A percentile compares a stretch with the other conserved stretches of the same genome.
phyloP scores from a whole-genome alignment of 1,284 basidiomycete genomes.

The Trametes hirsuta region DNA sequence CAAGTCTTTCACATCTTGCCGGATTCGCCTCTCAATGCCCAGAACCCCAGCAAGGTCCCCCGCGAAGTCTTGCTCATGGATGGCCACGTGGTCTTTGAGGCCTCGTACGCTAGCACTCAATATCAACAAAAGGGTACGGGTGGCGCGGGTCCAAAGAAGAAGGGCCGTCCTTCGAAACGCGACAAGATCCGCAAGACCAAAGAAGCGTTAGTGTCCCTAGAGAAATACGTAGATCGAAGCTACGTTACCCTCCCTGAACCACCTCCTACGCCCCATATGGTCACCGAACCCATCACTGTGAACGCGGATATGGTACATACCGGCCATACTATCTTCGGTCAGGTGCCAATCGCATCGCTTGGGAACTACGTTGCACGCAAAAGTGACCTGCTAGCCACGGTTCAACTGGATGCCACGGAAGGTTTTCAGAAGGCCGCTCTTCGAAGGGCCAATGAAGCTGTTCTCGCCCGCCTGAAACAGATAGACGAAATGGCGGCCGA shows the following conservation, averaged over 20 bases:
- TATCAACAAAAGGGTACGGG: not conserved
- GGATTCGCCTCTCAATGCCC: slow-evolving; percentile 47
- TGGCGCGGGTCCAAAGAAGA: slow-evolving; percentile 48
- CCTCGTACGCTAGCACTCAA: not conserved
- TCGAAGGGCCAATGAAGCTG: slow-evolving; percentile 47
- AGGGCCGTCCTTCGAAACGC: slow-evolving; percentile 66
- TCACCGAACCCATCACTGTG: not conserved
- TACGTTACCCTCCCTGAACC: not conserved
- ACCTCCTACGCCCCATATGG: not conserved
- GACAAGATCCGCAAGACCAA: slow-evolving; percentile 60
- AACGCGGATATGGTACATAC: slow-evolving; percentile 21
- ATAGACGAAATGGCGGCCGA: slow-evolving; percentile 51
- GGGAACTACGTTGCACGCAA: slow-evolving; percentile 47
- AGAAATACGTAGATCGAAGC: slow-evolving; percentile 51
- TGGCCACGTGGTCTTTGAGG: slow-evolving; percentile 29
- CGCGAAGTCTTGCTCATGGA: slow-evolving; percentile 61
- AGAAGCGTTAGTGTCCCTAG: slow-evolving; percentile 51
- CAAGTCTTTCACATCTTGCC: slow-evolving; percentile 65
- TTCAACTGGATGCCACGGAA: slow-evolving; percentile 29
- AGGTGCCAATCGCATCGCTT: slow-evolving; percentile 40
- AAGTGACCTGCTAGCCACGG: slow-evolving; percentile 39
- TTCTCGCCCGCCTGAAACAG: slow-evolving; percentile 55
- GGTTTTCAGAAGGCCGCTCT: slow-evolving; percentile 2
- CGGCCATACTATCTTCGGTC: slow-evolving; percentile 39
- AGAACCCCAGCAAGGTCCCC: slow-evolving; percentile 64